These are phyloP conservation scores for Stromatinia cepivora DNA, from an alignment of 2,329 filamentous ascomycete genomes.

Conservation along the genomic window DNA sequence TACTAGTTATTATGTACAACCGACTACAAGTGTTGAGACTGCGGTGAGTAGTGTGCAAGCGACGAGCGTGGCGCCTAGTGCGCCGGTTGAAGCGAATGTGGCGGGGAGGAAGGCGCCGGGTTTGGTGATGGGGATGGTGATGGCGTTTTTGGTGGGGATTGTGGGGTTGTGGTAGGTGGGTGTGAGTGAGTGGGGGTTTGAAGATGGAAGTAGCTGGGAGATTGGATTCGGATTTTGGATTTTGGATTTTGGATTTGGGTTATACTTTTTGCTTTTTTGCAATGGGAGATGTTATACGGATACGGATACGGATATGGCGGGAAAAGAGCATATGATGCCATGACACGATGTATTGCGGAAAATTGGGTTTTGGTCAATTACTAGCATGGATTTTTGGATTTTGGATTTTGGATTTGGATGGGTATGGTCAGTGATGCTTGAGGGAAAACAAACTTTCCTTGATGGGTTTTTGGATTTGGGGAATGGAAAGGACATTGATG, in stretches of 20 bases:
- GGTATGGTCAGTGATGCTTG: neutral
- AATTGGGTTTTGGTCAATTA: too few species aligned
- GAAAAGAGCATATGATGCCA: neutral
- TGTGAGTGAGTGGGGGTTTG: neutral
- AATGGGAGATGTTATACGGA: neutral
- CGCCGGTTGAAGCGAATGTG: slow-evolving; percentile 31
- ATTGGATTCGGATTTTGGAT: neutral
- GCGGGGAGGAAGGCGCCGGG: slow-evolving; percentile 31
- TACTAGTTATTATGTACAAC: slow-evolving; percentile 4
- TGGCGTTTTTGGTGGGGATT: slow-evolving; percentile 32
- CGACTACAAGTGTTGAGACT: slow-evolving; percentile 22
- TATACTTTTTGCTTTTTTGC: neutral
- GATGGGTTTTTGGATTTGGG: neutral
- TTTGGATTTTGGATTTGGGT: too few species aligned
- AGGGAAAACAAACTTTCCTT: neutral
- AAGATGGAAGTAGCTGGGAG: neutral
- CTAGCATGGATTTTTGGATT: too few species aligned
- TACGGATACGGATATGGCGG: neutral
- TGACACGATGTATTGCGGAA: neutral
- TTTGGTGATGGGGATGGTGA: slow-evolving; percentile 33
- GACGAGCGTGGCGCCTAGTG: slow-evolving; percentile 23
- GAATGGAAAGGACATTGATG: neutral
- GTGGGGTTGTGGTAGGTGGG: neutral
- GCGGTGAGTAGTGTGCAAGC: neutral
- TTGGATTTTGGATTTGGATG: too few species aligned